A percentile compares a stretch with the other conserved stretches of the same genome.
Conservation (phyloP, 2,329 filamentous ascomycete species). For the Bretziella fagacearum region DNA sequence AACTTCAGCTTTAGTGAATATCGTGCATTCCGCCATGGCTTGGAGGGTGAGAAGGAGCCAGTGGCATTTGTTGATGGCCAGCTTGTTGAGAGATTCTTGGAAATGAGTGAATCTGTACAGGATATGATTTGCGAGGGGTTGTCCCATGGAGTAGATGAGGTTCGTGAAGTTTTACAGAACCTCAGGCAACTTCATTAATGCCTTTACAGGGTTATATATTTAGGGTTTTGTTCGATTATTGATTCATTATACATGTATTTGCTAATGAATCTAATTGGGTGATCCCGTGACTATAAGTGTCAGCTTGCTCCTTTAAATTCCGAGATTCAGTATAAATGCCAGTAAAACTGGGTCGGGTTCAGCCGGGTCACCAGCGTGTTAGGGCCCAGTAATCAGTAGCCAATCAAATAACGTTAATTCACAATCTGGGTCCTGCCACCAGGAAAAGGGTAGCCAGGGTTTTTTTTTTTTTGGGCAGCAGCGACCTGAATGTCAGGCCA, state of each 20-base stretch:
- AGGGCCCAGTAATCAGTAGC: not conserved
- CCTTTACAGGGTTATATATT: not conserved
- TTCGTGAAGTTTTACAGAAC: constrained; percentile 45
- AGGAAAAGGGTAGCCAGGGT: not conserved
- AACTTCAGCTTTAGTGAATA: constrained; percentile 61
- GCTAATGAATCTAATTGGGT: constrained; percentile 7
- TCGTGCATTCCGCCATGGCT: constrained; percentile 64
- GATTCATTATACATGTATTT: not conserved
- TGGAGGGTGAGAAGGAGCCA: constrained; percentile 56
- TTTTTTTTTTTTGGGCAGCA: constrained; percentile 6
- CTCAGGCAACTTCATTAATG: constrained; percentile 42
- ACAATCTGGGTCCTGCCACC: constrained; percentile 9
- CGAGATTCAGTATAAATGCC: not conserved
- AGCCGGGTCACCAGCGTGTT: constrained; percentile 11
- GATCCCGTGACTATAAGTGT: constrained; percentile 3
- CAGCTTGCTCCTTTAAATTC: not conserved
- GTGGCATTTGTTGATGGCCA: constrained; percentile 86
- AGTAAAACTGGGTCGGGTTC: constrained; percentile 10
- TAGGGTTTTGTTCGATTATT: not conserved
- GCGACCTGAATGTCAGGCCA: not conserved
- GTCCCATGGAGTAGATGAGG: constrained; percentile 37
- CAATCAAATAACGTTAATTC: constrained; percentile 12
- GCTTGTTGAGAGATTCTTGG: constrained; percentile 69
- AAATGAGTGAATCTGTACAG: constrained; percentile 44
- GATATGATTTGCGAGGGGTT: constrained; percentile 35